A percentile compares a stretch with the other conserved stretches of the same genome.
phyloP scores from a whole-genome alignment of 306 rosid genomes.

The Carpinus viminea region DNA sequence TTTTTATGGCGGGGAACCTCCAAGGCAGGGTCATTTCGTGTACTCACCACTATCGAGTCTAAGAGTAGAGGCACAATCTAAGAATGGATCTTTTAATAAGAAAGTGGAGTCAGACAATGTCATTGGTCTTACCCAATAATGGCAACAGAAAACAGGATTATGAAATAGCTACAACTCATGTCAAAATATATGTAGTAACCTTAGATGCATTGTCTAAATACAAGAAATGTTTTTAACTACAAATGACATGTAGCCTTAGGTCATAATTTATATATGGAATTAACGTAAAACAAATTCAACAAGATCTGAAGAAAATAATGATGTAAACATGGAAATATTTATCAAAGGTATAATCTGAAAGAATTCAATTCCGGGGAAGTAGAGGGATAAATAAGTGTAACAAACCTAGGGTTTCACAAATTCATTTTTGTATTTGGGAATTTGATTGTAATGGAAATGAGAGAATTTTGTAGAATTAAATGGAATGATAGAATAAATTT shows the following conservation, averaged over 20 bases:
- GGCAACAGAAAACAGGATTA: constrained; percentile 1
- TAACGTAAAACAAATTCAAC: neutral
- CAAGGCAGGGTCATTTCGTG: too few species aligned
- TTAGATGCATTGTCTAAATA: neutral
- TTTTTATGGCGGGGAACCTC: too few species aligned
- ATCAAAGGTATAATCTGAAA: neutral
- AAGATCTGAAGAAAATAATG: neutral
- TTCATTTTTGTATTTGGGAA: too few species aligned
- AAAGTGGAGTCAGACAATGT: neutral
- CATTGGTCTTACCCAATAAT: constrained; percentile 14
- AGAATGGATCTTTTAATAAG: neutral
- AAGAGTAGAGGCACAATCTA: neutral
- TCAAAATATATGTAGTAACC: neutral
- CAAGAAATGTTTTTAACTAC: neutral
- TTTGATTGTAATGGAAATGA: too few species aligned
- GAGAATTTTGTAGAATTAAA: too few species aligned
- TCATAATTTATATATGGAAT: neutral
- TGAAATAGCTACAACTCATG: neutral
- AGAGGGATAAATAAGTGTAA: constrained; percentile 1
- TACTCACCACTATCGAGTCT: neutral
- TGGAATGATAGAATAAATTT: too few species aligned
- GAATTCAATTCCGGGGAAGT: neutral
- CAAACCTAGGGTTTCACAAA: too few species aligned
- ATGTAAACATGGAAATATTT: neutral
- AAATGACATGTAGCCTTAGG: neutral